phyloP scores from a whole-genome alignment of 1,139 yeast species.

The Suhomyces panamericanus region DNA sequence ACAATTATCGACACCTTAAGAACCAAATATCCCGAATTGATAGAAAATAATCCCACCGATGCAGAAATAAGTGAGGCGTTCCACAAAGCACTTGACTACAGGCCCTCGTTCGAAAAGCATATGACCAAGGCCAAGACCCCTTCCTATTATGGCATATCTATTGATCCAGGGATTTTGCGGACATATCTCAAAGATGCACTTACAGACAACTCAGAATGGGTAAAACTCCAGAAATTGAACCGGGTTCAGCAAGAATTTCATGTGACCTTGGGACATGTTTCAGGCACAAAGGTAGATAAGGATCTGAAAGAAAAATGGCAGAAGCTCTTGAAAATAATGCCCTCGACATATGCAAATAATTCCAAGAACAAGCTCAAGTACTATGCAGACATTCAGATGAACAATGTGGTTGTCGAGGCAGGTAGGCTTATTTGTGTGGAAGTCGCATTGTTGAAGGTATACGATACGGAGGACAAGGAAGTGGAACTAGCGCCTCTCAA shows the following conservation, averaged over 20 bases:
- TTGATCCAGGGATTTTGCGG: conserved; percentile 14
- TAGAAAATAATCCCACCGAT: conserved; percentile 42
- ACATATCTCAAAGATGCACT: conserved; percentile 12
- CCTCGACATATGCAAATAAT: conserved; percentile 12
- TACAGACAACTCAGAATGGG: conserved; percentile 29
- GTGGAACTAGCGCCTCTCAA: conserved; percentile 37
- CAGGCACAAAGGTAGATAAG: conserved; percentile 26
- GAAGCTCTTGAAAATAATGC: conserved; percentile 16
- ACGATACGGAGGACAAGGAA: conserved; percentile 21
- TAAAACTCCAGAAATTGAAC: conserved; percentile 45
- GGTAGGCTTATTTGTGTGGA: conserved; percentile 56
- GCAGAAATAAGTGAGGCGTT: conserved; percentile 45
- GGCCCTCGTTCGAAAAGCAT: conserved; percentile 50
- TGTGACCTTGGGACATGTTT: conserved; percentile 69
- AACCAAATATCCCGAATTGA: conserved; percentile 47
- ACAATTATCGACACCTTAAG: conserved; percentile 41
- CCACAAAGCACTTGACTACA: conserved; percentile 48
- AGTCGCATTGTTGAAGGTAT: conserved; percentile 41
- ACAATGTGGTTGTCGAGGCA: conserved; percentile 49
- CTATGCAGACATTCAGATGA: conserved; percentile 42
- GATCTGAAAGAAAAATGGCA: conserved; percentile 29
- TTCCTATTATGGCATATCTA: conserved; percentile 31
- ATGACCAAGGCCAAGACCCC: conserved; percentile 20
- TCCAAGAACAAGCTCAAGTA: conserved; percentile 15
- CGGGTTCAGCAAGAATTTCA: conserved; percentile 65